Evolutionary conservation across 2,329 filamentous ascomycete species (phyloP), one percentile per base, ranked within the genome.

Genomic region (Coniochaeta hoffmannii): DNA sequence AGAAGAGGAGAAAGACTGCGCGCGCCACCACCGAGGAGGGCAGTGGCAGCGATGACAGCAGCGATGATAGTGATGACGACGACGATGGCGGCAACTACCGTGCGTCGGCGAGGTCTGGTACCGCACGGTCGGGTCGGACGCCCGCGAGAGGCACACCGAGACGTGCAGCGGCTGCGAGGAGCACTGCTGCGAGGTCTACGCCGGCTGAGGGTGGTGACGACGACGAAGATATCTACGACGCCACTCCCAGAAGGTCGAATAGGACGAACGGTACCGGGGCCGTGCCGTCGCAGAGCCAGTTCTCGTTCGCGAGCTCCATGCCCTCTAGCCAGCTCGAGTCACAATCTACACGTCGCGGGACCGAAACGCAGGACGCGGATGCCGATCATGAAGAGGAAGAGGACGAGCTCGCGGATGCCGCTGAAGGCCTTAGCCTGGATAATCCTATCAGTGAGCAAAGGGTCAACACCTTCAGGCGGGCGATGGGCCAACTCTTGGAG

Each of bases 401-500:
- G 2, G 49, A 59, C 1, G 56, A 57, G 1, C 54, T 57, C 0
- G 61, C 64, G 14, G 60, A 38, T 15, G 50, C n/a, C 3, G 50
- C 50, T 10, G 50, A 15, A 15, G 34, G 8, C 14, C 50, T 53
- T 11, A 38, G 24, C 19, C 50, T 53, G 32, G 50, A 61, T 11
- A 53, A 73, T 49, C 75, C 80, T 1, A 85, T 91, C 66, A 75
- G 80, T 1, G 64, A 81, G 0, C 77, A 79, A 38, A 82, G 94
- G 38, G 73, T 96, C 26, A 75, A 81, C 6, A 73, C 83, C 1
- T 99, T 99, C 85, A 85, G 90, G 55, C 82, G 83, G 11, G 83
- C 88, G 2, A 78, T 99, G 3, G 94, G 94, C 24, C 88, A 90
- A 63, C 77, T 99, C 54, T 86, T 96, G 65, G 87, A 87, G 64